These are phyloP conservation scores for Paramyrothecium roridum DNA, from an alignment of 2,329 filamentous ascomycete genomes.

Conservation along the genomic window DNA sequence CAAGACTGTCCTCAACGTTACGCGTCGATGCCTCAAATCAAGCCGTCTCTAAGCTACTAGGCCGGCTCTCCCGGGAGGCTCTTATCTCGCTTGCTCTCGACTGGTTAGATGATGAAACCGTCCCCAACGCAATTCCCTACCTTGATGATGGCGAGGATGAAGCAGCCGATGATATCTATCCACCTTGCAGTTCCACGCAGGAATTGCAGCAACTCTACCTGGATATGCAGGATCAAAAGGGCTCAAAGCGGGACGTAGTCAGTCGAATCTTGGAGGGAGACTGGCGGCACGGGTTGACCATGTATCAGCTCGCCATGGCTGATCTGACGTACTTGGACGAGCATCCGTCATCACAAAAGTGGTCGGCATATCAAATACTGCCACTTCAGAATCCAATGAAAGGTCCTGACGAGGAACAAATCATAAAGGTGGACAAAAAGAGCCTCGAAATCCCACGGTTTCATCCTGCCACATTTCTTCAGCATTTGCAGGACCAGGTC, in stretches of 20 bases:
- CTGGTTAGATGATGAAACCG: conserved; percentile 71
- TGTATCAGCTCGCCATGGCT: conserved; percentile 68
- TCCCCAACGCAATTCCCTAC: conserved; percentile 46
- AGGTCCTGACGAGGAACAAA: conserved; percentile 35
- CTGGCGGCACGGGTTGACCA: conserved; percentile 61
- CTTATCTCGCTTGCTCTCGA: conserved; percentile 70
- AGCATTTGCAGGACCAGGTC: conserved; percentile 70
- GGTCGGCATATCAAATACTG: conserved; percentile 60
- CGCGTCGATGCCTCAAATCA: conserved; percentile 64
- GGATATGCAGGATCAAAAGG: conserved; percentile 56
- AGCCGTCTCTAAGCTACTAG: conserved; percentile 63
- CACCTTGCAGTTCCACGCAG: conserved; percentile 60
- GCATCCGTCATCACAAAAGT: conserved; percentile 60
- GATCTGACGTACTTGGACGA: conserved; percentile 65
- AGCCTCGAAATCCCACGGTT: conserved; percentile 63
- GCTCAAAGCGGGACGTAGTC: conserved; percentile 60
- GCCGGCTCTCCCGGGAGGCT: conserved; percentile 67
- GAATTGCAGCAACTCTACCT: conserved; percentile 65
- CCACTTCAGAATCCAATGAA: conserved; percentile 40
- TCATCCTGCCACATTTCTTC: conserved; percentile 76
- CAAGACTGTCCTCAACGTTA: conserved; percentile 67
- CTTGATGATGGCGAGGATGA: conserved; percentile 46
- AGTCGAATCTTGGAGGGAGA: conserved; percentile 66
- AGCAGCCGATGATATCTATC: conserved; percentile 65
- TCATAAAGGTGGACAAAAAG: conserved; percentile 38